Evolutionary conservation across 2,329 filamentous ascomycete species (phyloP), one percentile per base, ranked within the genome.

Genomic region (Amylocarpus encephaloides): DNA sequence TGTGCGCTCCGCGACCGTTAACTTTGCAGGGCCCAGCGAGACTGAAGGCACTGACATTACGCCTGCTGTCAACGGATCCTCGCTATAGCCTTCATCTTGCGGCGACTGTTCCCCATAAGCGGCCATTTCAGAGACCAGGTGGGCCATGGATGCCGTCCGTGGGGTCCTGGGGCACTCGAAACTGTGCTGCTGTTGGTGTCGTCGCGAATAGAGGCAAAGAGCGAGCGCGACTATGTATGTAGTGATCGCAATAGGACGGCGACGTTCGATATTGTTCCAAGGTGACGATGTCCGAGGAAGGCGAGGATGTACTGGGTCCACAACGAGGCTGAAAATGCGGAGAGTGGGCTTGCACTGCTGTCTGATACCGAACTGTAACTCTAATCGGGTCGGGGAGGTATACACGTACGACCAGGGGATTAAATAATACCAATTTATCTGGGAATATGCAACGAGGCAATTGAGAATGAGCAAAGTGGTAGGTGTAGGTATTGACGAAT

Each of bases 1-100:
- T 38, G 59, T 63, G 7, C 60, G 57, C 33, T 66, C 61, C 33
- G 53, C 35, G 7, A 57, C 42, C 7, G 62, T 44, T 55, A 64
- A 59, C 10, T 48, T 48, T 12, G 52, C 42, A 7, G 62, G 43
- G 59, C 61, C 64, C 43, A 52, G 30, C 16, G 61, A 62, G 16
- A 60, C 15, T 34, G 35, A 18, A n/a, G 42, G 39, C 15, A 46
- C 48, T 5, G 55, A 55, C 7, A 48, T 22, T 7, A 33, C 53
- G 6, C 54, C 49, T 15, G 61, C 48, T 2, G 58, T 63, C 42
- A 66, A 52, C 34, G 65, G 65, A 43, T 63, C 62, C 51, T 67
- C 65, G 46, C 64, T 66, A 42, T 67, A 67, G 33, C 64, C 65
- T 49, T 67, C 65, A 53, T 67, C 64, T 43, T 59, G 63, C 35